These are phyloP conservation scores for Lachancea dasiensis DNA, from an alignment of 805 yeast genomes.

Conservation along the genomic window DNA sequence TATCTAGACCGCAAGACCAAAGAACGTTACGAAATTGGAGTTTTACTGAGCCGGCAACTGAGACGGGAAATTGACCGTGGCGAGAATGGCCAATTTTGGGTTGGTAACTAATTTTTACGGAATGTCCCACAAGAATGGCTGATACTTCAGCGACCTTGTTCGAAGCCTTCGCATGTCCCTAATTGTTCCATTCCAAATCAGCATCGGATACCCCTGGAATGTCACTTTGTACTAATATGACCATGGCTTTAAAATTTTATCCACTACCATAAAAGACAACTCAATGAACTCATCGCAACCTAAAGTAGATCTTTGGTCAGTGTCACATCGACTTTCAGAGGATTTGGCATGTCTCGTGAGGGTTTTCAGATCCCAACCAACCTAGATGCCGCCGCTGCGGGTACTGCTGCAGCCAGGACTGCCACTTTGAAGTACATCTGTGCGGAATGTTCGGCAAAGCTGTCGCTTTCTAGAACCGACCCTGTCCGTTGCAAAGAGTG, in stretches of 20 bases:
- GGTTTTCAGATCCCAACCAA: slow-evolving; percentile 81
- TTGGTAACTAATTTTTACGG: slow-evolving; percentile 15
- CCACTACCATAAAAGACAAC: background rate
- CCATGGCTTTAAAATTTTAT: slow-evolving; percentile 2
- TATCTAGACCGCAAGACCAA: slow-evolving; percentile 38
- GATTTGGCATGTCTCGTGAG: slow-evolving; percentile 53
- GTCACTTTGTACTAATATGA: slow-evolving; percentile 6
- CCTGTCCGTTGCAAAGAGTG: slow-evolving; percentile 98
- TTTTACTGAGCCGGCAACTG: slow-evolving; percentile 35
- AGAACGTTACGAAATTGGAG: slow-evolving; percentile 40
- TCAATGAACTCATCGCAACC: background rate
- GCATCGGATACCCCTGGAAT: background rate
- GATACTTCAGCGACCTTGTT: background rate
- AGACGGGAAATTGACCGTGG: slow-evolving; percentile 39
- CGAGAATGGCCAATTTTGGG: slow-evolving; percentile 36
- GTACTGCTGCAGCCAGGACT: slow-evolving; percentile 59
- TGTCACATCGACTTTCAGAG: background rate
- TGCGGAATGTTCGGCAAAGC: slow-evolving; percentile 90
- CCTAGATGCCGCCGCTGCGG: slow-evolving; percentile 82
- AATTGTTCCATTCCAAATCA: background rate
- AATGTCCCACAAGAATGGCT: background rate
- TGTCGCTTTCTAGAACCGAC: slow-evolving; percentile 84
- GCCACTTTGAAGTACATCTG: slow-evolving; percentile 91
- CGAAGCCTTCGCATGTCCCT: background rate
- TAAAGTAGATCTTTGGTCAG: too few species aligned